Evolutionary conservation across 2,329 filamentous ascomycete genomes (phyloP), one percentile per base, ranked within the genome.

Genomic region (Apiospora pterosperma): DNA sequence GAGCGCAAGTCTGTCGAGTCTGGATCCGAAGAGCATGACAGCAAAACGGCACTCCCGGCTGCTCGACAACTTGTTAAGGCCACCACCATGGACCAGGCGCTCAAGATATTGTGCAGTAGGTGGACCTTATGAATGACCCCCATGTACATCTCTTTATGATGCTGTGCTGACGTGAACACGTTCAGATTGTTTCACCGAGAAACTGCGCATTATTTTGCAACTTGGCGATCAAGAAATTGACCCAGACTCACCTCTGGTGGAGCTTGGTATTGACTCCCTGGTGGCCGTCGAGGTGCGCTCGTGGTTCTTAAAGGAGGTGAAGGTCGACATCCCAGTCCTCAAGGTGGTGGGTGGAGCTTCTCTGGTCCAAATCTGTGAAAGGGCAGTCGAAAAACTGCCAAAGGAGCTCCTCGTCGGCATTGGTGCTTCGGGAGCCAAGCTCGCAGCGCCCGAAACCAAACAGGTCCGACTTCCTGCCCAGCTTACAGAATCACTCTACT

Each of bases 201-300:
- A 42, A n/a, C 21, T 52, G 12, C 12, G 19, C 12, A 34, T 19
- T 11, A 11, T 36, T 16, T 25, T 55, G 4, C 28, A 58, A 16
- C 5, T 58, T n/a, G 65, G 60, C 11, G 52, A 34, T 5, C 21
- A 10, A 12, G 36, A 36, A 34, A 36, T 14, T 11, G 62, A 55
- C 14, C 48, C 63, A 55, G 59, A 59, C n/a, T 63, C 63, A 7
- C 59, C 62, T 19, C 36, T 70, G 5, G 63, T 65, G 8, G 71
- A 75, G 5, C 63, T 75, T 2, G 58, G 58, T 1, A 3, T 60
- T 6, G 58, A 60, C 58, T 60, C 58, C 1, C 34, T 60, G 11
- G 25, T 60, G 5, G 58, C 58, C 12, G 58, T 60, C 4, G 21
- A 38, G 2, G 21, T 60, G 12, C 34, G 58, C 21, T 39, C 34